A percentile compares a stretch with the other conserved stretches of the same genome.
Evolutionary conservation across 2,329 filamentous ascomycete genomes (phyloP).

Genomic region (Lecanicillium sp.): DNA sequence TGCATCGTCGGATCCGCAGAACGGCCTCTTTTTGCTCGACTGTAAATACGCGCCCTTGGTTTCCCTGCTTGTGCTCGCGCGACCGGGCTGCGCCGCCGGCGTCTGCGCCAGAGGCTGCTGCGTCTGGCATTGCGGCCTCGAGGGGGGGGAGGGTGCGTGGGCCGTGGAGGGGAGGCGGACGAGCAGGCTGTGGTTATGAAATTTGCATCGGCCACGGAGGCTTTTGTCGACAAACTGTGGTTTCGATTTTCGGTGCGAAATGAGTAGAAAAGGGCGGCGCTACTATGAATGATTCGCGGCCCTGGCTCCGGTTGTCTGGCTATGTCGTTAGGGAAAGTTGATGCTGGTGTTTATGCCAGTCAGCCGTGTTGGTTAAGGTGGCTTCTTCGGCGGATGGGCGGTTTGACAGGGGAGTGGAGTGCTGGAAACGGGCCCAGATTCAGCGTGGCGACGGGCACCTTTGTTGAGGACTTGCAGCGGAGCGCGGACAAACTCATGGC

Average conservation of each 20-base stretch:
- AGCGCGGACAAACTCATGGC: no score
- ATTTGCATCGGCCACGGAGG: no score
- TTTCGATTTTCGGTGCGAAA: no score
- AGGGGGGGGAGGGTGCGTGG: neutral
- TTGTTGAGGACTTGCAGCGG: no score
- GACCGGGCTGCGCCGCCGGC: constrained; percentile 35
- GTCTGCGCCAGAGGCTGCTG: constrained; percentile 46
- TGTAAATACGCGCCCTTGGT: constrained; percentile 71
- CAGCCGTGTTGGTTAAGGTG: constrained; percentile 8
- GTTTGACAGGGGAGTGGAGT: constrained; percentile 4
- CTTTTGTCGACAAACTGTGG: no score
- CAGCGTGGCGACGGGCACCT: constrained; percentile 7
- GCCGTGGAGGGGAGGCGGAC: no score
- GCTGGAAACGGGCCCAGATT: constrained; percentile 6
- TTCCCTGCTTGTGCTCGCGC: constrained; percentile 68
- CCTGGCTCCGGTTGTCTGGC: no score
- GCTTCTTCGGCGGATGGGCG: constrained; percentile 7
- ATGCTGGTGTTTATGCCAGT: no score
- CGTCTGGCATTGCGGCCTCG: constrained; percentile 17
- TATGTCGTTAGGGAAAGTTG: no score
- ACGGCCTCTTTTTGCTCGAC: constrained; percentile 88
- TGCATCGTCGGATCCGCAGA: constrained; percentile 76
- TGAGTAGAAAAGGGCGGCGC: no score
- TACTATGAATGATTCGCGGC: no score
- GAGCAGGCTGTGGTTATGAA: no score